Evolutionary conservation across 768 basidiomycete genomes (phyloP), one percentile per base, ranked within the genome.

Genomic region (Mycena pura): DNA sequence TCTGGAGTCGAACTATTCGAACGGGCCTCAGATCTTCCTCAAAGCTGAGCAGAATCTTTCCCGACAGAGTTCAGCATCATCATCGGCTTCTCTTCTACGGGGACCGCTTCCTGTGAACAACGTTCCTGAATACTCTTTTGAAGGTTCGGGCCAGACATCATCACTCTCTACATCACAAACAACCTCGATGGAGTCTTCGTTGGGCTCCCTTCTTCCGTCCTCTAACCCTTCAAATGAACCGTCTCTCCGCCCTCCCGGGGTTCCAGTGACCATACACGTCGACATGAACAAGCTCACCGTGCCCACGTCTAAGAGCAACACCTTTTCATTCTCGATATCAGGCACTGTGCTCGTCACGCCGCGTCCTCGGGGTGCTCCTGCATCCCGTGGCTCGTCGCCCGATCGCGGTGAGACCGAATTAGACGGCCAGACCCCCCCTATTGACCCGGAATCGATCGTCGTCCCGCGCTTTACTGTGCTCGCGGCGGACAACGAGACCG

Each of bases 41-140:
- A 62, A 66, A 19, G 60, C 74, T 34, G 53, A 62, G 52, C 29
- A 57, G 21, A 24, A 43, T 25, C 39, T 57, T 50, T 71, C 77
- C n/a, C 77, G 79, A 58, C 74, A 76, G 8, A 73, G 73, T 43
- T 80, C 84, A 4, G 73, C 73, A 11, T 78, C 78, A 24, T 84
- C 87, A 1, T 82, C 81, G 5, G 77, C 84, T 15, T 93, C 92
- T 13, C 80, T 94, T 6, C 79, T 94, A 29, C 87, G 90, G 11
- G 90, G 88, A 1, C 90, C 92, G 5, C 78, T 94, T 17, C 92
- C 92, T 2, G 79, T 75, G 25, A 84, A 84, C 27, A 82, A 80
- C 57, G 75, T 88, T 31, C 80, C 84, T 1, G 92, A 93, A 40
- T 91, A 89, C 71, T 92, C 91, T 2, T 92, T 93, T 63, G 92